Conservation (phyloP, 805 yeast genomes). For the Maudiozyma barnettii region DNA sequence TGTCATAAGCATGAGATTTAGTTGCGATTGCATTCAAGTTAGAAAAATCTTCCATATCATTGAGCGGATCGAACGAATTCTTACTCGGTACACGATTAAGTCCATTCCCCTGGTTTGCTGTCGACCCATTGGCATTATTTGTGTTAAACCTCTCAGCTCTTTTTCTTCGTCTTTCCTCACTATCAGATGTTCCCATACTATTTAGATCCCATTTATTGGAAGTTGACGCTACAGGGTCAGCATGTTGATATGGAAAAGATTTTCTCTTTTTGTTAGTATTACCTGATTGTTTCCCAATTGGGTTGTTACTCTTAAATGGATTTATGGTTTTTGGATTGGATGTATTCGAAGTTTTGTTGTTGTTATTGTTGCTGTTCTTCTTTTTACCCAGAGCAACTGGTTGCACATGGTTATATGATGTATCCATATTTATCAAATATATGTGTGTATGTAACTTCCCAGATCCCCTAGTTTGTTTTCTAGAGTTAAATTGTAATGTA, state of each 20-base stretch:
- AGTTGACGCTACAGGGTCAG: not conserved
- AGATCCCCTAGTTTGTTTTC: no score
- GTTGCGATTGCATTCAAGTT: constrained; percentile 24
- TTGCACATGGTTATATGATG: constrained; percentile 19
- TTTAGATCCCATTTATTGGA: constrained; percentile 6
- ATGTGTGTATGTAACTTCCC: not conserved
- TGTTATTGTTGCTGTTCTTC: constrained; percentile 1
- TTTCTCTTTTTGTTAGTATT: not conserved
- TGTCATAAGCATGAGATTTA: constrained; percentile 26
- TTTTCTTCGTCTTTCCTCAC: constrained; percentile 23
- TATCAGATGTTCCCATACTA: constrained; percentile 8
- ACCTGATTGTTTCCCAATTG: no score
- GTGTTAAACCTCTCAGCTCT: constrained; percentile 32
- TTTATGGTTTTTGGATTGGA: no score
- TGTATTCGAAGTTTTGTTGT: not conserved
- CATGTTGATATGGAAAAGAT: not conserved
- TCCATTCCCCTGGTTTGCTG: not conserved
- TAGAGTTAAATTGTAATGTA: no score
- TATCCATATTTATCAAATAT: not conserved
- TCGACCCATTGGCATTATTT: not conserved
- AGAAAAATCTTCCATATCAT: constrained; percentile 18
- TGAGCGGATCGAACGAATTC: constrained; percentile 7
- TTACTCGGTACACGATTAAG: not conserved
- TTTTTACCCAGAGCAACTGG: constrained; percentile 18
- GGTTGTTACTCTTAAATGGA: no score